Evolutionary conservation across 2,329 filamentous ascomycete species (phyloP).

Genomic region (Pezicula neosporulosa): DNA sequence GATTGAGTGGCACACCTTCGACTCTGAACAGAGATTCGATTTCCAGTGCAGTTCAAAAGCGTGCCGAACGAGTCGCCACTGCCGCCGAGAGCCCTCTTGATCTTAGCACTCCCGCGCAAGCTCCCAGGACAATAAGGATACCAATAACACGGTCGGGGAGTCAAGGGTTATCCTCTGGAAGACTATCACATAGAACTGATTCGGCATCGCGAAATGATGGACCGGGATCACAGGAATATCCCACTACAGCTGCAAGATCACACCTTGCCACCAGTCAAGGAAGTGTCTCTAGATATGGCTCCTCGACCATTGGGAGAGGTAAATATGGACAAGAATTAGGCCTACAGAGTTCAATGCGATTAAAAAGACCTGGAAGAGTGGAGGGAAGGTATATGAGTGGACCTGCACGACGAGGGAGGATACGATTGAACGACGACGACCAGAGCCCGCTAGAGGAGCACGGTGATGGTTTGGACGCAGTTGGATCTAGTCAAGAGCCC

Average conservation of each 20-base stretch:
- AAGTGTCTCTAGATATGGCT: slow-evolving; percentile 48
- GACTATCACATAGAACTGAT: slow-evolving; percentile 17
- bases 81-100: slow-evolving; percentile 24
- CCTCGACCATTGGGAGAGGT: slow-evolving; percentile 45
- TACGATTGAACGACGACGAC: slow-evolving; percentile 49
- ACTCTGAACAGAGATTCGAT: slow-evolving; percentile 22
- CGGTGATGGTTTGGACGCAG: slow-evolving; percentile 26
- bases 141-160: slow-evolving; percentile 21
- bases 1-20: slow-evolving; percentile 28
- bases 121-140: slow-evolving; percentile 24
- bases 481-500: slow-evolving; percentile 25
- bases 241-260: slow-evolving; percentile 47
- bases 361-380: slow-evolving; percentile 73
- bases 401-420: slow-evolving; percentile 71
- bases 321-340: slow-evolving; percentile 61
- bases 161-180: slow-evolving; percentile 21
- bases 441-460: slow-evolving; percentile 33
- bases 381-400: slow-evolving; percentile 77
- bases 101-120: slow-evolving; percentile 27
- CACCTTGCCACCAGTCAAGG: slow-evolving; percentile 43
- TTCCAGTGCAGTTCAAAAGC: slow-evolving; percentile 21
- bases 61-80: slow-evolving; percentile 13
- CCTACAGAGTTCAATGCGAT: slow-evolving; percentile 69
- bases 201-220: slow-evolving; percentile 18
- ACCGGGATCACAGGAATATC: slow-evolving; percentile 23